Conservation (phyloP, 2,329 filamentous ascomycete species). For the Sporothrix euskadiensis region DNA sequence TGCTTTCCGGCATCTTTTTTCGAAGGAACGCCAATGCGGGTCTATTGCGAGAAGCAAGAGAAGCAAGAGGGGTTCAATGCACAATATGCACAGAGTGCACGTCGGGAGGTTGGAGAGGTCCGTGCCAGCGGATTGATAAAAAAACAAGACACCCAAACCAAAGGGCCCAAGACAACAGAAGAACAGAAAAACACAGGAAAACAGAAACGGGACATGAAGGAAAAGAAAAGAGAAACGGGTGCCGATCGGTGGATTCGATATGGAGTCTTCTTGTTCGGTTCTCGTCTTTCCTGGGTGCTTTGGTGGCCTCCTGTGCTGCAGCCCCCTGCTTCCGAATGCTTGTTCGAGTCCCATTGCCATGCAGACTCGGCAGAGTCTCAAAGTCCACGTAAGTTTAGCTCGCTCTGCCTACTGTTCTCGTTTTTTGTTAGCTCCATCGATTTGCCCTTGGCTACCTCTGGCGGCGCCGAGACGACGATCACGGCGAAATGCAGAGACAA, state of each 20-base stretch:
- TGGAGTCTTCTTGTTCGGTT: background rate
- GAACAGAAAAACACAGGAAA: background rate
- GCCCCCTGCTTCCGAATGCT: background rate
- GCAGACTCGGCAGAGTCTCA: background rate
- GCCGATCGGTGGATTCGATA: background rate
- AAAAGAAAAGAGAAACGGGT: background rate
- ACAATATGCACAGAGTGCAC: conserved; percentile 17
- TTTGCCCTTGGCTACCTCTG: background rate
- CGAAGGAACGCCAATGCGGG: conserved; percentile 14
- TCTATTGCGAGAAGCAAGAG: background rate
- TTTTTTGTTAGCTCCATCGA: background rate
- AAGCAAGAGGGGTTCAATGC: background rate
- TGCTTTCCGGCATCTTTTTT: conserved; percentile 16
- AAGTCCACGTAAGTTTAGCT: background rate
- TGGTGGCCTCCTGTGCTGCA: conserved; percentile 12
- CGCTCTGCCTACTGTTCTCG: background rate
- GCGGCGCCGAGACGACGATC: background rate
- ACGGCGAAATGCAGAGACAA: background rate
- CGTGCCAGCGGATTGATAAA: conserved; percentile 21
- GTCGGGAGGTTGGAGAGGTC: conserved; percentile 22
- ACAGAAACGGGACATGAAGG: background rate
- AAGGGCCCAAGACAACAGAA: background rate
- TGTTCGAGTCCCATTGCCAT: background rate
- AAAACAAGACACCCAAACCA: background rate
- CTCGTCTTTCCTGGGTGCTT: conserved; percentile 1